Evolutionary conservation across 768 basidiomycete genomes (phyloP), one percentile per base, ranked within the genome.

Genomic region (Lanmaoa pseudosensibilis): DNA sequence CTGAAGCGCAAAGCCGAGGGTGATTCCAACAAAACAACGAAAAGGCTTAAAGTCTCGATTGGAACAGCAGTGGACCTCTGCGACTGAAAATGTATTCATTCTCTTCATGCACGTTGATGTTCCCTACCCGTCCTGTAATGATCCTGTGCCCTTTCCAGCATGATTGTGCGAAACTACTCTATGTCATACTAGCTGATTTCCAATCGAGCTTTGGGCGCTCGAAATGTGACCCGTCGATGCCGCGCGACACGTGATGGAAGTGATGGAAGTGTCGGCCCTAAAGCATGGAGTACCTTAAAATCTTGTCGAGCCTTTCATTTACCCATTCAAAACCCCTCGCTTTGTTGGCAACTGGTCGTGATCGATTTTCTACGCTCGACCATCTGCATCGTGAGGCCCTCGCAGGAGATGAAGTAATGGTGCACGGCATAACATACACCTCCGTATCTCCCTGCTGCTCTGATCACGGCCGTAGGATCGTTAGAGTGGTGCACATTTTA

Each of bases 391-490:
- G 77, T 52, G 77, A 74, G 88, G 87, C 64, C 79, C 86, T 89
- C 88, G 87, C 88, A 89, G 88, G 86, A 90, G 87, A 90, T 88
- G 84, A 85, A 90, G 67, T 87, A 86, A 84, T 83, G 86, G 88
- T 81, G 88, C 88, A 87, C 69, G 85, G 88, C 88, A 89, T 90
- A 88, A 81, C 80, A 76, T 85, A 83, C 81, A 84, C 88, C 87
- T 85, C 87, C 84, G 88, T 91, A 91, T 91, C 88, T 87, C 85
- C 88, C 85, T 80, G 70, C 76, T 74, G 78, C 78, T 71, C 55
- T 70, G 61, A 64, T 64, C 64, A 83, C 82, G 77, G 78, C 78
- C 75, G 69, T 77, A 80, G 86, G 88, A 88, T 87, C 88, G 88
- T 91, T 87, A 84, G 84, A 49, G 85, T 84, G 87, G 88, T 87